Evolutionary conservation across 192 early-diverging fungal genomes (phyloP), one percentile per base, ranked within the genome.

Genomic region (Podila verticillata): DNA sequence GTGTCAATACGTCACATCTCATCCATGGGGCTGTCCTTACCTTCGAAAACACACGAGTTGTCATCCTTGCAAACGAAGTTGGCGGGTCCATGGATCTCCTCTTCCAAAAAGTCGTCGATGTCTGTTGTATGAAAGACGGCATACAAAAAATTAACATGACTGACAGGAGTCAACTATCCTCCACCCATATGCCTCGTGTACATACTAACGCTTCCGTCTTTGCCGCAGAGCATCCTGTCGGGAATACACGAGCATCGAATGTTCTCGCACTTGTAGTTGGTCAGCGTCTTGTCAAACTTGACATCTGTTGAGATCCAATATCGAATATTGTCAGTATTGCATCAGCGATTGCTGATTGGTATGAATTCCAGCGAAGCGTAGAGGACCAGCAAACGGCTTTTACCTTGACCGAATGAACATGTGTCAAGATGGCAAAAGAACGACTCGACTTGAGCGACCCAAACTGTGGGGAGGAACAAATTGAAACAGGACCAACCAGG

Each of bases 391-490:
- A 6, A 32, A 20, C 57, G 34, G 3, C 28, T 34, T 32, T 65
- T 82, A 89, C 88, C 86, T 81, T 92, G 86, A 19, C 65, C 81
- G 70, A 95, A 92, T 5, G 74, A 58, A 72, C 96, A 98, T n/a
- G 91, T 84, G 63, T 89, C 84, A 34, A 98, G 77, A 58, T 92
- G 84, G 75, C 96, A 98, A 74, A 91, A 98, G 83, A 98, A 98
- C n/a, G 94, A 94, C 73, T 98, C 95, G 32, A 86, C 85, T 51
- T 92, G 87, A 49, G 89, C 93, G 7, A 92, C 89, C 96, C 96
- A 98, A 72, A 98, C 89, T 90, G 57, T 35, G 7, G 31, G 39
- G 39, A 17, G 39, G 17, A 44, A 10, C 12, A 44, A 36, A 44
- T 17, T 44, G 39, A 44, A 44, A 44, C 39, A 44, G 39, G 39